Evolutionary conservation across 108 stramenopile species (phyloP).

Genomic region (Skeletonema costatum): DNA sequence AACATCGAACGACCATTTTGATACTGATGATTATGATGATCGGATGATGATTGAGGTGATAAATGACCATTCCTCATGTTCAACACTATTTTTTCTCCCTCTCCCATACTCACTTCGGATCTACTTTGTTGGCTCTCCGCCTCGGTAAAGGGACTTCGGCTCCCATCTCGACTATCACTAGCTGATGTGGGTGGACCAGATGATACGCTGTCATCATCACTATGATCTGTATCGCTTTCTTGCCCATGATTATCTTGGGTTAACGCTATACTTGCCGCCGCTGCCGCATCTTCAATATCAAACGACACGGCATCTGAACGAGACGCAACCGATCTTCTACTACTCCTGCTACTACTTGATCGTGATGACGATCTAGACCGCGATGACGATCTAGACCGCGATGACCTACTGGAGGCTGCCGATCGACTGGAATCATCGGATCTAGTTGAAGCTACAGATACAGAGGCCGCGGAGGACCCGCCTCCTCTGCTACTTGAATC

Average conservation of each 20-base stretch:
- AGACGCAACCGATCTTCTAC: background rate
- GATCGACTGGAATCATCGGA: background rate
- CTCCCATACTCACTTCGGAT: background rate
- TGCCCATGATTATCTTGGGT: background rate
- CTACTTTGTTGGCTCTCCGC: background rate
- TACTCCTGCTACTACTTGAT: background rate
- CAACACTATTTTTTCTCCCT: background rate
- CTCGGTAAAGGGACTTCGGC: constrained; percentile 1
- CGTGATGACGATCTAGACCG: background rate
- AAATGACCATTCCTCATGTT: background rate
- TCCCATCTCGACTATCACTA: background rate
- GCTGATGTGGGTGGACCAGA: background rate
- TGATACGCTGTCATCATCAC: background rate
- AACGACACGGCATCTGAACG: background rate
- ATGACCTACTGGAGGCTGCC: background rate
- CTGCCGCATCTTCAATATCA: background rate
- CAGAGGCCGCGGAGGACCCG: background rate
- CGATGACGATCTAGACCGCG: background rate
- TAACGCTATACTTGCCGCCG: background rate
- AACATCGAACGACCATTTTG: background rate
- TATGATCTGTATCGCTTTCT: background rate
- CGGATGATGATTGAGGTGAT: background rate
- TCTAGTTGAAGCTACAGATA: background rate
- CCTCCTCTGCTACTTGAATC: background rate
- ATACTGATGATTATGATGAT: background rate